phyloP scores from a whole-genome alignment of 257 asterid species.

The Leptodermis oblonga region DNA sequence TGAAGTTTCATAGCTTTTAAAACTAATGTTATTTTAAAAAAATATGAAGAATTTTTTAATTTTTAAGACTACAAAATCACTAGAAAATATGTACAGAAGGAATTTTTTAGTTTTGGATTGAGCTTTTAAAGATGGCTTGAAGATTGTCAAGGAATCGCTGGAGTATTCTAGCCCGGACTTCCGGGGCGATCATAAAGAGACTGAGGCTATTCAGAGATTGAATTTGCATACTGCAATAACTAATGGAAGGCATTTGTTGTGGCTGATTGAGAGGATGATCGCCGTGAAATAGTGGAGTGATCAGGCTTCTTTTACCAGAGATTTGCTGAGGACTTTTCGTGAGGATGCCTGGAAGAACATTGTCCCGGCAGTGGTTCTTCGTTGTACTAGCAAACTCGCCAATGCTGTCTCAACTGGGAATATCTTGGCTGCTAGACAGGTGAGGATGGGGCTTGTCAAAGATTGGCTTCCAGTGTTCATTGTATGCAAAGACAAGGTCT shows the following conservation, averaged over 20 bases:
- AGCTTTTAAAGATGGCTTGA: conserved; percentile 64
- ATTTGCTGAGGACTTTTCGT: conserved; percentile 63
- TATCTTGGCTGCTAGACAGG: conserved; percentile 70
- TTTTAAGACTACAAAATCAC: too few species aligned
- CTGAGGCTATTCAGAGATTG: conserved; percentile 90
- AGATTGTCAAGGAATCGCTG: conserved; percentile 68
- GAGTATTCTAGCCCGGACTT: conserved; percentile 92
- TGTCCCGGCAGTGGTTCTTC: conserved; percentile 65
- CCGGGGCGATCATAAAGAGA: conserved; percentile 79
- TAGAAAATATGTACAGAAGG: too few species aligned
- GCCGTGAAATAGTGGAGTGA: conserved; percentile 89
- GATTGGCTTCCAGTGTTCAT: conserved; percentile 94
- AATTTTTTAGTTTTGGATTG: conserved; percentile 77
- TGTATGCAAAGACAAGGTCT: conserved; percentile 56
- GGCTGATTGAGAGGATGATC: conserved; percentile 97
- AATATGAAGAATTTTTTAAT: too few species aligned
- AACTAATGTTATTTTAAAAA: too few species aligned
- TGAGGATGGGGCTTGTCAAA: conserved; percentile 76
- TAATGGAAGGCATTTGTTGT: conserved; percentile 67
- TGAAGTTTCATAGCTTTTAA: too few species aligned
- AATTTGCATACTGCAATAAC: conserved; percentile 81
- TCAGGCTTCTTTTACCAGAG: conserved; percentile 61
- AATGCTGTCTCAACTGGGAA: conserved; percentile 68
- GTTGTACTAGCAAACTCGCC: conserved; percentile 84
- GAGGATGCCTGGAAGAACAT: conserved; percentile 79